Base-by-base conservation (phyloP, 495 filamentous ascomycete species). In the Hyaloscypha variabilis region DNA sequence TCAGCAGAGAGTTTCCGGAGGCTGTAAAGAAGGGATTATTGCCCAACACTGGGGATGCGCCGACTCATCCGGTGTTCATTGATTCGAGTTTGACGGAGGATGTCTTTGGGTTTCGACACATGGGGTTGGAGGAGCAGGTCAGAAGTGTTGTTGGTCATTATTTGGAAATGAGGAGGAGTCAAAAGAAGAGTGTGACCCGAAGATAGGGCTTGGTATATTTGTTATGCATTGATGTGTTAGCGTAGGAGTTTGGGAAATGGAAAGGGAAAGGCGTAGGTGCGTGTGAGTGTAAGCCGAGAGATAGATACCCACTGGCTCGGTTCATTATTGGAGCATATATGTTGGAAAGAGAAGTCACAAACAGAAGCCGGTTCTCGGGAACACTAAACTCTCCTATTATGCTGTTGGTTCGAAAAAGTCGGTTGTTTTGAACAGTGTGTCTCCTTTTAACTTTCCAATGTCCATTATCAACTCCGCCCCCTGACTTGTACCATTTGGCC, bases 21-120 rank as follows among this genome's bases (percentile, higher is more conserved):
- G 79, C 74, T 4, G 72, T 84, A 1, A 63, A 72, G 64, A 73
- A 61, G 21, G 72, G 74, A 5, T 42, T 73, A 8, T 67, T 84
- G 59, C 73, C 75, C 11, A 55, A 72, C 49, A 71, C 66, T 51
- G 83, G 80, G 4, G n/a, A 36, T 3, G 30, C 19, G 6, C 2
- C 11, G 1, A 39, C 8, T 1, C 26, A 53, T 14, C 21, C 21
- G 2, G 17, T 24, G 1, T 23, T n/a, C 5, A 34, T 62, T n/a
- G 60, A 62, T 26, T 23, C 60, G 1, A 21, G 21, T 17, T 30
- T 31, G 50, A 54, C 60, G 13, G 60, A 62, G 31, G 28, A 62
- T 28, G 28, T 62, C 6, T 62, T 62, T 28, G 30, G 21, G 5
- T 62, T 23, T 39, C 26, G 19, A 28, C 31, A 34, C 31, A 34